Evolutionary conservation across 1,284 basidiomycete species (phyloP).

Genomic region (Veloboletus limbatus): DNA sequence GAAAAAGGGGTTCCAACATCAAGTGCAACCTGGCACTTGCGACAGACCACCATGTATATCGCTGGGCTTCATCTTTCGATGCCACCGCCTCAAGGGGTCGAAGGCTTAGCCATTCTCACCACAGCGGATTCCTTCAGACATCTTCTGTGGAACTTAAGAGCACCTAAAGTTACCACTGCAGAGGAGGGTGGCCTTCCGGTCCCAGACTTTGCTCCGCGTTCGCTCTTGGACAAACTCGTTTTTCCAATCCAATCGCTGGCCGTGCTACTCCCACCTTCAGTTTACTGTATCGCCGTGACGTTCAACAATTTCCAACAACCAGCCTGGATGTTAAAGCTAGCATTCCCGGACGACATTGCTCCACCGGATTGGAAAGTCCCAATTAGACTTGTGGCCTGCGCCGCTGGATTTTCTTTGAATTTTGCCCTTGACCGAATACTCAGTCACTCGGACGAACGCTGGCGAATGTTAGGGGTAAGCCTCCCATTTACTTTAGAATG

Average conservation of each 20-base stretch:
- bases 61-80: slow-evolving; percentile 24
- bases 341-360: slow-evolving; percentile 25
- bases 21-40: slow-evolving; percentile 2
- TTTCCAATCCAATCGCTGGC: slow-evolving; percentile 31
- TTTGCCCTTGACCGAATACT: slow-evolving; percentile 14
- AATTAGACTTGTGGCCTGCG: slow-evolving; percentile 29
- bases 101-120: slow-evolving; percentile 28
- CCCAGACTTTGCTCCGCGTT: slow-evolving; percentile 14
- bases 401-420: slow-evolving; percentile 20
- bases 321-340: slow-evolving; percentile 29
- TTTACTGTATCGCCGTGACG: slow-evolving; percentile 27
- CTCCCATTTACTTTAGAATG: not conserved
- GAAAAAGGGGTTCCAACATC: slow-evolving; percentile 17
- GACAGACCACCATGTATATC: slow-evolving; percentile 27
- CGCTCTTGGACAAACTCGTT: slow-evolving; percentile 26
- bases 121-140: slow-evolving; percentile 22
- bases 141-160: slow-evolving; percentile 12
- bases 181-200: slow-evolving; percentile 20
- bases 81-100: slow-evolving; percentile 25
- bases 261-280: slow-evolving; percentile 20
- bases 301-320: slow-evolving; percentile 34
- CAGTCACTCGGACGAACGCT: slow-evolving; percentile 22
- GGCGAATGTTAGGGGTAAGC: slow-evolving; percentile 32
- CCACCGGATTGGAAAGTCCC: slow-evolving; percentile 16
- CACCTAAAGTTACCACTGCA: slow-evolving; percentile 6